Evolutionary conservation across 306 rosid species (phyloP).

Genomic region (Albizia julibrissin): DNA sequence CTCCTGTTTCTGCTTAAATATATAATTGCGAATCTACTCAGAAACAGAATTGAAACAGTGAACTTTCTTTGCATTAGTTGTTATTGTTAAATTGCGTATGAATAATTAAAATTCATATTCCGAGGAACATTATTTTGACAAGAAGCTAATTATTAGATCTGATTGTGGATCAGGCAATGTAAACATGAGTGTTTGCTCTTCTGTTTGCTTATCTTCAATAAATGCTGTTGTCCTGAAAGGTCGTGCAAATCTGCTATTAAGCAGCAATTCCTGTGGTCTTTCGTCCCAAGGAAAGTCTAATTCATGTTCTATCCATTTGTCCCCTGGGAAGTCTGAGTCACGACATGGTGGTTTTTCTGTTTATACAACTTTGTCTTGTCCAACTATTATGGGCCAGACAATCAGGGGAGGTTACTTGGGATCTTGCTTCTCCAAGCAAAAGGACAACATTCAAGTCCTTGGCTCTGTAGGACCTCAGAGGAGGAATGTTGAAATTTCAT

Average conservation of each 20-base stretch:
- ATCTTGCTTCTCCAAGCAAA: conserved; percentile 58
- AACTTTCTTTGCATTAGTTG: neutral
- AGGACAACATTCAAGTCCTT: conserved; percentile 33
- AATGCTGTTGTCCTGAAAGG: conserved; percentile 54
- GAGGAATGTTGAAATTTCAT: conserved; percentile 53
- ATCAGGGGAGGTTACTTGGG: conserved; percentile 51
- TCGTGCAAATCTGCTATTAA: conserved; percentile 50
- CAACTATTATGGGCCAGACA: conserved; percentile 49
- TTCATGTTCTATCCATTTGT: conserved; percentile 46
- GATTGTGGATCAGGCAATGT: conserved; percentile 60
- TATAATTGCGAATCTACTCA: neutral
- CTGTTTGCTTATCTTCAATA: conserved; percentile 47
- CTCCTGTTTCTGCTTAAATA: neutral
- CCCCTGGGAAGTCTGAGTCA: conserved; percentile 38
- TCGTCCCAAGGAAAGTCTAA: conserved; percentile 49
- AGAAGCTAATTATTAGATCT: conserved; percentile 35
- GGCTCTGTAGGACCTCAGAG: conserved; percentile 42
- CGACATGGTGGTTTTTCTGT: conserved; percentile 46
- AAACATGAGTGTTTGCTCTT: conserved; percentile 54
- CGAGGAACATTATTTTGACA: conserved; percentile 14
- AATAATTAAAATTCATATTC: conserved; percentile 18
- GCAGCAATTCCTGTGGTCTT: conserved; percentile 61
- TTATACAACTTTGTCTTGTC: conserved; percentile 42
- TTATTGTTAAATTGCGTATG: conserved; percentile 11
- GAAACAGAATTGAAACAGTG: neutral